Evolutionary conservation across 306 rosid genomes (phyloP), one percentile per base, ranked within the genome.

Genomic region (Castanospermum australe): DNA sequence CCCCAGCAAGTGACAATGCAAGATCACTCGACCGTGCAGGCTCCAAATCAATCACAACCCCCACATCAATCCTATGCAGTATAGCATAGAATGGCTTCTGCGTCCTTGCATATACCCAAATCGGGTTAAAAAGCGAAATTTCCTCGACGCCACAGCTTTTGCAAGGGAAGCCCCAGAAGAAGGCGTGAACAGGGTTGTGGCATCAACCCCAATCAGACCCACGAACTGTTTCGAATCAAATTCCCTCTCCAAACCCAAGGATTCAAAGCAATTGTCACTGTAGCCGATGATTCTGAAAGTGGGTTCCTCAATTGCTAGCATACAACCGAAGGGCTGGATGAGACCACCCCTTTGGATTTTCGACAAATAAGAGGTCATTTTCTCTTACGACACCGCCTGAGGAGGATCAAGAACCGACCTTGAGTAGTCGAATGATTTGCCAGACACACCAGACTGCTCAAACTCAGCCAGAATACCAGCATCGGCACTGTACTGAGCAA

Each of bases 21-120:
- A 91, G 96, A 69, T 88, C 97, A 50, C 84, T 76, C 0, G 87
- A 81, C 75, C 41, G 66, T 5, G 97, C 92, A 33, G 92, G 94
- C 86, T 94, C 98, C 80, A 94, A 90, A 90, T 94, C 97, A 75
- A 94, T 84, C 61, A 94, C 89, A 68, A 88, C 79, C 6, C 96
- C 97, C 44, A 94, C 94, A 76, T 90, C 98, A 85, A 92, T 94
- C 69, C 97, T 82, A 55, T 92, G 98, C 47, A 92, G 25, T 63
- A 94, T 89, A 12, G 97, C 98, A 71, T 90, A 88, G 80, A 92
- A 89, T 30, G 98, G 89, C 84, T 90, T 92, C 86, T 86, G 88
- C 65, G 66, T 78, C 80, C 85, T 82, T 14, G 94, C 83, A 63
- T 84, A 76, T 2, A 94, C 88, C 94, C 91, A 94, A 72, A 92